phyloP scores from a whole-genome alignment of 2,329 filamentous ascomycete genomes.

The Ophiostoma himal-ulmi region DNA sequence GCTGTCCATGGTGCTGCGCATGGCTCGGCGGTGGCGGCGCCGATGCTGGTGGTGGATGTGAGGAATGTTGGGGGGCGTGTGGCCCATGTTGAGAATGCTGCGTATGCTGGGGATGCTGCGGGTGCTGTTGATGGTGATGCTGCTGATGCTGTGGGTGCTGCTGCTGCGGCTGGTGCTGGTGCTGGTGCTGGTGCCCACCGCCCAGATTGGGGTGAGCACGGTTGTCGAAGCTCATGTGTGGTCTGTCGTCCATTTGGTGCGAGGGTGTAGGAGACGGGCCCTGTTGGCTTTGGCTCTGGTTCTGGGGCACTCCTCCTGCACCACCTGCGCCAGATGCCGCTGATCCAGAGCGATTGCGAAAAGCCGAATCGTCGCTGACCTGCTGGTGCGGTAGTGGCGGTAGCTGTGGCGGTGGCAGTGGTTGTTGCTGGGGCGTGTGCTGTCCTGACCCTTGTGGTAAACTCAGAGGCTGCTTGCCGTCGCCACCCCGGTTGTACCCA shows the following conservation, averaged over 20 bases:
- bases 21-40: conserved; percentile 29
- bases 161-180: conserved; percentile 8
- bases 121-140: conserved; percentile 4
- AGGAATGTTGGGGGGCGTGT: conserved; percentile 36
- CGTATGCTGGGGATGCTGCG: conserved; percentile 31
- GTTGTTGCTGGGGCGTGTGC: background rate
- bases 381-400: background rate
- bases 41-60: conserved; percentile 29
- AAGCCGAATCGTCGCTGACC: conserved; percentile 14
- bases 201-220: conserved; percentile 16
- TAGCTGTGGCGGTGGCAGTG: background rate
- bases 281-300: background rate
- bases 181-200: conserved; percentile 13
- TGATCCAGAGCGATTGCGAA: conserved; percentile 15
- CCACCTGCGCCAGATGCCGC: conserved; percentile 8
- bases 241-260: conserved; percentile 20
- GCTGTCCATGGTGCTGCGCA: conserved; percentile 31
- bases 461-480: background rate
- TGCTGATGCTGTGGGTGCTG: conserved; percentile 13
- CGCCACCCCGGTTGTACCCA: background rate
- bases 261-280: conserved; percentile 9
- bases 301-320: background rate
- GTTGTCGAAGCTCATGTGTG: conserved; percentile 23
- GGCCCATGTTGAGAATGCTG: background rate
- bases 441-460: background rate